Percentiles rank a stretch among this genome's conserved stretches.
Evolutionary conservation across 2,329 filamentous ascomycete species (phyloP).

Genomic region (Thelonectria blattea): DNA sequence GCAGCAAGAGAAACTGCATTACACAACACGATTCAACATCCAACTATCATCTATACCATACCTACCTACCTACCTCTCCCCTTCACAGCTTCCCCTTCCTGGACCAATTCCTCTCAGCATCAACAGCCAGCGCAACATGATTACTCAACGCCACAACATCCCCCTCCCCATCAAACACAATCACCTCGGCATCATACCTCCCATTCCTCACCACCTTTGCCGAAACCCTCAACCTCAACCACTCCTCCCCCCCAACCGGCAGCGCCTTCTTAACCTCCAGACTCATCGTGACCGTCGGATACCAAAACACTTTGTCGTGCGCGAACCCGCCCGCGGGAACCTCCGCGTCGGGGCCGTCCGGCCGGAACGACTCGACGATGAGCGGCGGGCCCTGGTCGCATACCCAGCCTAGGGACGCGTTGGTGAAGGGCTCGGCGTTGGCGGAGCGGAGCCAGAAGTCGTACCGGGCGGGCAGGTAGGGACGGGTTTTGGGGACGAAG

Average conservation of each 20-base stretch:
- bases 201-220: constrained; percentile 74
- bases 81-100: constrained; percentile 45
- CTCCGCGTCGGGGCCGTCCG: constrained; percentile 31
- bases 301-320: constrained; percentile 63
- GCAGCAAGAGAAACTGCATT: too few species aligned
- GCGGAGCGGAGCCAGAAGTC: constrained; percentile 66
- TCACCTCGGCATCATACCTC: constrained; percentile 75
- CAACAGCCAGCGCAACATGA: constrained; percentile 41
- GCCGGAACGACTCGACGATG: constrained; percentile 61
- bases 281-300: constrained; percentile 77
- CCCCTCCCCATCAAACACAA: constrained; percentile 60
- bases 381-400: constrained; percentile 70
- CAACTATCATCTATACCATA: background rate
- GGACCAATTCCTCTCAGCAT: constrained; percentile 33
- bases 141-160: constrained; percentile 42
- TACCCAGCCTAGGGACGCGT: constrained; percentile 68
- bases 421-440: constrained; percentile 66
- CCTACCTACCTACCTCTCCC: too few species aligned
- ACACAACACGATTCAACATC: background rate
- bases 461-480: constrained; percentile 20
- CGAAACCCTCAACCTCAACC: constrained; percentile 70
- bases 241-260: constrained; percentile 71
- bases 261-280: constrained; percentile 78
- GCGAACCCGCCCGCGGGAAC: constrained; percentile 29
- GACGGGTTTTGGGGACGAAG: constrained; percentile 35